phyloP scores from a whole-genome alignment of 345 rosid species.

The Lagerstroemia speciosa region DNA sequence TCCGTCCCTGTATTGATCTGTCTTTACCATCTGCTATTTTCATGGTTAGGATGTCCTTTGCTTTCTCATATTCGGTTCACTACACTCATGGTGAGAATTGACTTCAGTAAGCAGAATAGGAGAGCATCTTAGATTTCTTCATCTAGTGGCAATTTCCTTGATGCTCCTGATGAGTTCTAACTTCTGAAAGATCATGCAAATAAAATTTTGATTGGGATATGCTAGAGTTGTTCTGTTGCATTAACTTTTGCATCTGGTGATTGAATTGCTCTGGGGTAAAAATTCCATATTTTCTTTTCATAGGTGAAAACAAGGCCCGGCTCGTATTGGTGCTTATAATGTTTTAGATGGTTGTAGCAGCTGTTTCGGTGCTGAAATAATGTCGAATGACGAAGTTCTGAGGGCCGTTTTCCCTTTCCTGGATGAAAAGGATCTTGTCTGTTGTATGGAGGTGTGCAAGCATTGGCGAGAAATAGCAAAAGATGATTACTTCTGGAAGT shows the following conservation, averaged over 20 bases:
- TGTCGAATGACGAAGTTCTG: conserved; percentile 61
- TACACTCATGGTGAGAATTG: background rate
- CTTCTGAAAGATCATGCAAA: too few relatives aligned
- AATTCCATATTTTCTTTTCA: background rate
- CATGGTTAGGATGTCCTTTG: background rate
- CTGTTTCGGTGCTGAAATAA: conserved; percentile 14
- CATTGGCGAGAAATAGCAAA: conserved; percentile 69
- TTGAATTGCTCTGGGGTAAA: background rate
- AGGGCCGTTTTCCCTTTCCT: conserved; percentile 75
- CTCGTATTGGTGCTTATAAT: background rate
- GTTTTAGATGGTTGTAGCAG: conserved; percentile 1
- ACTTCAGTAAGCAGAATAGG: background rate
- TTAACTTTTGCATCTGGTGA: background rate
- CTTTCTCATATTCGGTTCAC: background rate
- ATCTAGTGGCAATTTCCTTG: too few relatives aligned
- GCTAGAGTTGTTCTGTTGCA: background rate
- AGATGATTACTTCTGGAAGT: conserved; percentile 95
- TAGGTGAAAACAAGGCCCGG: background rate
- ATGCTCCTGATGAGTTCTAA: too few relatives aligned
- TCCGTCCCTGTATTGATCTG: background rate
- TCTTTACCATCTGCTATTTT: background rate
- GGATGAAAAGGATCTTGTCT: conserved; percentile 63
- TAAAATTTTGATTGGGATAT: too few relatives aligned
- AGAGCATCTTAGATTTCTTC: background rate
- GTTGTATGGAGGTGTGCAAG: conserved; percentile 72